Conservation (phyloP, 164 flowering plant genomes). For the Houttuynia cordata region DNA sequence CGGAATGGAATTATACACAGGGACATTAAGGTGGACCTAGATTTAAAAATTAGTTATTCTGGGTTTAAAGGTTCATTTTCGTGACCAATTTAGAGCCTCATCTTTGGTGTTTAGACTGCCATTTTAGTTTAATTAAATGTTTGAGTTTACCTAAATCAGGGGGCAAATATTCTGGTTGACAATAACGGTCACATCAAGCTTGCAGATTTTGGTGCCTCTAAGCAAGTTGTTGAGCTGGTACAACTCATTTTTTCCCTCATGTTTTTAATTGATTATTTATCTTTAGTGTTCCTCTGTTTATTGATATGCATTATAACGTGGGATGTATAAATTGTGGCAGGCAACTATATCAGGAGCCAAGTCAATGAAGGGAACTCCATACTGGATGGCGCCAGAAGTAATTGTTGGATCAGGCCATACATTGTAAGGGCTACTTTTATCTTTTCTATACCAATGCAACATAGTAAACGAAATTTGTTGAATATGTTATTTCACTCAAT, state of each 20-base stretch:
- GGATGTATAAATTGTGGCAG: conserved; percentile 22
- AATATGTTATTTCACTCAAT: too few relatives aligned
- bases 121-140: not conserved
- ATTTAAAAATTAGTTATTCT: not conserved
- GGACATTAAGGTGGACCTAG: conserved; percentile 66
- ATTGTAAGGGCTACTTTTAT: conserved; percentile 47
- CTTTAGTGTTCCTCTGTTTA: not conserved
- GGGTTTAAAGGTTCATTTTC: not conserved
- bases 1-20: conserved; percentile 87
- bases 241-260: conserved; percentile 1
- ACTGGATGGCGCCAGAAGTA: conserved; percentile 99
- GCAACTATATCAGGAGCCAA: conserved; percentile 93
- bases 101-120: not conserved
- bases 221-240: conserved; percentile 96
- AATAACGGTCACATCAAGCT: conserved; percentile 93
- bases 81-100: not conserved
- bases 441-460: not conserved
- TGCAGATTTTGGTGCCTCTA: conserved; percentile 99
- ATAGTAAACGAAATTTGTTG: too few relatives aligned
- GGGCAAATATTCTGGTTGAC: conserved; percentile 94
- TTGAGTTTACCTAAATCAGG: conserved; percentile 25
- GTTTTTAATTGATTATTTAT: not conserved
- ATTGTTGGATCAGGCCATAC: conserved; percentile 95
- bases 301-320: not conserved
- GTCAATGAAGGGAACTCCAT: conserved; percentile 99